These are phyloP conservation scores for Lizanozyma gosingica DNA, from an alignment of 1,139 yeast genomes.

Conservation along the genomic window DNA sequence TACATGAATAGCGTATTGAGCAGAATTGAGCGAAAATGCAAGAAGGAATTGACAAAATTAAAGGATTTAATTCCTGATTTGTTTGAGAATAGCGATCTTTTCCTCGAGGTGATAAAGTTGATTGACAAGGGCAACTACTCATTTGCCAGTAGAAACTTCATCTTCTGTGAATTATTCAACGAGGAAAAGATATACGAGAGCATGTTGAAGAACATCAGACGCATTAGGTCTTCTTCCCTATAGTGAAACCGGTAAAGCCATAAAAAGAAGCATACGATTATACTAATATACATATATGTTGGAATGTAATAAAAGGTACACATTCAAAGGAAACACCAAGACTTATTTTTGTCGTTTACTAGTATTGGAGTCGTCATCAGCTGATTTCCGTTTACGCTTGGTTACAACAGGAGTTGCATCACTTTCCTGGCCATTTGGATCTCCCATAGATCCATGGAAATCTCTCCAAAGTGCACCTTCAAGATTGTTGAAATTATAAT, in stretches of 20 bases:
- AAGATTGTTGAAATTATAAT: neutral
- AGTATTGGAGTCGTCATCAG: neutral
- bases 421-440: neutral
- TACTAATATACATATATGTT: too few relatives aligned
- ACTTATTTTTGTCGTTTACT: neutral
- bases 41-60: conserved; percentile 23
- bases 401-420: neutral
- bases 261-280: too few relatives aligned
- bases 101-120: conserved; percentile 29
- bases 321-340: too few relatives aligned
- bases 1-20: conserved; percentile 30
- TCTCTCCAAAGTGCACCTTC: neutral
- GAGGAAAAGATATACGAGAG: neutral
- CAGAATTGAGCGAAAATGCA: conserved; percentile 29
- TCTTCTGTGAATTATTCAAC: conserved; percentile 8
- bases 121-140: conserved; percentile 35
- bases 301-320: neutral
- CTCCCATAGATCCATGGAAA: neutral
- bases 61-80: conserved; percentile 23
- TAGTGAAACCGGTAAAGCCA: too few relatives aligned
- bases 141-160: conserved; percentile 3
- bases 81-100: conserved; percentile 25
- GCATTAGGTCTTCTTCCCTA: conserved; percentile 5
- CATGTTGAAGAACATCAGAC: neutral
- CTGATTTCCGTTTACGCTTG: neutral